These are phyloP conservation scores for Guadua angustifolia DNA, from an alignment of 176 grass and related monocot genomes.

Conservation along the genomic window DNA sequence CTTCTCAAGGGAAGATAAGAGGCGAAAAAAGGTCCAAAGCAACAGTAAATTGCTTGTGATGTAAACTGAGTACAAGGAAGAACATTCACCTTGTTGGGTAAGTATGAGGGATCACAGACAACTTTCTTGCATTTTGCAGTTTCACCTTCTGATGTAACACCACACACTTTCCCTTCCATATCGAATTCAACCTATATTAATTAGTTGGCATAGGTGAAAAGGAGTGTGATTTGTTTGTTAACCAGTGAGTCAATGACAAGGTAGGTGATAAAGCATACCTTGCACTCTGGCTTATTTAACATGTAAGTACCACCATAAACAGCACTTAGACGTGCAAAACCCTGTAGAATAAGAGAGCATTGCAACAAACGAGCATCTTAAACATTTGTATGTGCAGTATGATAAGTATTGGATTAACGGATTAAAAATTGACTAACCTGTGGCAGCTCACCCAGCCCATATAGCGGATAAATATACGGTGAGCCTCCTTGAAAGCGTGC, in stretches of 20 bases:
- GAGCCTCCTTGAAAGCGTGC: constrained; percentile 89
- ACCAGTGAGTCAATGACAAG: constrained; percentile 11
- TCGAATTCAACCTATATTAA: constrained; percentile 82
- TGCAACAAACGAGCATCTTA: constrained; percentile 21
- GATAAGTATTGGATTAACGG: constrained; percentile 23
- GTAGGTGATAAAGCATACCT: constrained; percentile 56
- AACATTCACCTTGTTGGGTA: constrained; percentile 83
- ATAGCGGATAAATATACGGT: constrained; percentile 93
- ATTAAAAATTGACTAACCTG: constrained; percentile 64
- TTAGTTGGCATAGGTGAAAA: constrained; percentile 32
- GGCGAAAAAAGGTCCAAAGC: background rate
- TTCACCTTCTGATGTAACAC: constrained; percentile 95
- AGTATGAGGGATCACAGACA: constrained; percentile 91
- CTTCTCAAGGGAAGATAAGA: constrained; percentile 20
- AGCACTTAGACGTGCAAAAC: constrained; percentile 94
- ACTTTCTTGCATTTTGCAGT: constrained; percentile 96
- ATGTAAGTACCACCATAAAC: constrained; percentile 99
- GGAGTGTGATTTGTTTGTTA: background rate
- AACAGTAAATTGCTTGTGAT: background rate
- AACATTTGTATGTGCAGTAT: constrained; percentile 8
- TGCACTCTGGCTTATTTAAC: constrained; percentile 95
- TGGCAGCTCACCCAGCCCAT: constrained; percentile 84
- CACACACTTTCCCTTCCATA: constrained; percentile 90
- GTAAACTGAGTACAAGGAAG: background rate
- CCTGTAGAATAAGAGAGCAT: constrained; percentile 49